A percentile compares a stretch with the other conserved stretches of the same genome.
Evolutionary conservation across 768 basidiomycete genomes (phyloP).

Genomic region (Boletus reticulatus): DNA sequence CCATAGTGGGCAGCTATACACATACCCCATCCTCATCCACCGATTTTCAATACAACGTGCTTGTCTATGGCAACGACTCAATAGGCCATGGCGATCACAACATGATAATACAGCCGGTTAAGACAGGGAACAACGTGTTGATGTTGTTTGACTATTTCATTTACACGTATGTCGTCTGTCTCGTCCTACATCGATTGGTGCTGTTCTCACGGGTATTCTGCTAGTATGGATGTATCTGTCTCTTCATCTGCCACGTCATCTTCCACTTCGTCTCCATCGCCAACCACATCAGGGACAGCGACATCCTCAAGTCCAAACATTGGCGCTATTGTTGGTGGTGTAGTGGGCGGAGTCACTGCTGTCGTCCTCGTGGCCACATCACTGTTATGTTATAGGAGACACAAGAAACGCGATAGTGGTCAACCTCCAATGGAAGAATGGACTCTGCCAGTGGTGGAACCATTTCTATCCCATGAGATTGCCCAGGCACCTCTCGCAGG

Average conservation of each 20-base stretch:
- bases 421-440: background rate
- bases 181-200: no score
- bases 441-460: background rate
- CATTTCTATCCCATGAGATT: background rate
- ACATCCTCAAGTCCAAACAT: background rate
- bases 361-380: background rate
- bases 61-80: conserved; percentile 9
- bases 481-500: no score
- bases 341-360: background rate
- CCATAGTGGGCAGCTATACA: background rate
- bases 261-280: background rate
- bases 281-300: no score
- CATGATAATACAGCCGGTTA: conserved; percentile 7
- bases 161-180: conserved; percentile 11
- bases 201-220: background rate
- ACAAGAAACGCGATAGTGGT: background rate
- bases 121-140: background rate
- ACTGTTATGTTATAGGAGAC: conserved; percentile 9
- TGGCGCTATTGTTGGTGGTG: conserved; percentile 7
- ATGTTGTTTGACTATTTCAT: conserved; percentile 20
- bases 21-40: background rate
- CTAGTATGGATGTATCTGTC: conserved; percentile 2
- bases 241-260: background rate
- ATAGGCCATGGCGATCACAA: conserved; percentile 2
- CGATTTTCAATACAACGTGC: conserved; percentile 12